A percentile compares a stretch with the other conserved stretches of the same genome.
phyloP scores from a whole-genome alignment of 805 yeast species.

The Clavispora vitiphila region DNA sequence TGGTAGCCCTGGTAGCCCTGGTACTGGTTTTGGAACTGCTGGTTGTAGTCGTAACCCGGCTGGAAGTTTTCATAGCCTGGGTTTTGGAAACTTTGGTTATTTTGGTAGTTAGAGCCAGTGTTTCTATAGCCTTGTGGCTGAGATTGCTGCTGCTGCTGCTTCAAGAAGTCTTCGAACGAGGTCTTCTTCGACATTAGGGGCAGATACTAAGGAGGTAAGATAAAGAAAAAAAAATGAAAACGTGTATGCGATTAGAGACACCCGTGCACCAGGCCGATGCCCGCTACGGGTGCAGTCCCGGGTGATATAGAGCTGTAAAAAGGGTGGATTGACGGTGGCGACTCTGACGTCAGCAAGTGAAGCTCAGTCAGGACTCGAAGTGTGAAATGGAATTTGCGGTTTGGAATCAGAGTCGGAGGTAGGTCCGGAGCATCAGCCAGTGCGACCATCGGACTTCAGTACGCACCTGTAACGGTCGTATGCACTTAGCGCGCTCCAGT shows the following conservation, averaged over 20 bases:
- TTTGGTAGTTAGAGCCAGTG: not conserved
- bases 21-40: not conserved
- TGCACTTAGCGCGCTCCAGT: not conserved
- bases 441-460: too few relatives aligned
- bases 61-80: not conserved
- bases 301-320: not conserved
- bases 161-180: conserved; percentile 50
- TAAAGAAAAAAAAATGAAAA: not conserved
- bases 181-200: conserved; percentile 22
- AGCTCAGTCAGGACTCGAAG: not conserved
- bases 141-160: conserved; percentile 34
- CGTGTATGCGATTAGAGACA: conserved; percentile 1
- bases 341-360: not conserved
- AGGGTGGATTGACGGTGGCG: not conserved
- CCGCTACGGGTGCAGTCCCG: not conserved
- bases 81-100: not conserved
- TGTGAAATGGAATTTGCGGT: not conserved
- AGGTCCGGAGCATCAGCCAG: too few relatives aligned
- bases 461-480: too few relatives aligned
- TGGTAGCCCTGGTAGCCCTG: conserved; percentile 4
- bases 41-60: not conserved
- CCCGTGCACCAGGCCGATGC: not conserved
- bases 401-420: too few relatives aligned
- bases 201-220: not conserved
- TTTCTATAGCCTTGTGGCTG: conserved; percentile 24